phyloP scores from a whole-genome alignment of 2,329 filamentous ascomycete genomes.

The Calonectria hawksworthii region DNA sequence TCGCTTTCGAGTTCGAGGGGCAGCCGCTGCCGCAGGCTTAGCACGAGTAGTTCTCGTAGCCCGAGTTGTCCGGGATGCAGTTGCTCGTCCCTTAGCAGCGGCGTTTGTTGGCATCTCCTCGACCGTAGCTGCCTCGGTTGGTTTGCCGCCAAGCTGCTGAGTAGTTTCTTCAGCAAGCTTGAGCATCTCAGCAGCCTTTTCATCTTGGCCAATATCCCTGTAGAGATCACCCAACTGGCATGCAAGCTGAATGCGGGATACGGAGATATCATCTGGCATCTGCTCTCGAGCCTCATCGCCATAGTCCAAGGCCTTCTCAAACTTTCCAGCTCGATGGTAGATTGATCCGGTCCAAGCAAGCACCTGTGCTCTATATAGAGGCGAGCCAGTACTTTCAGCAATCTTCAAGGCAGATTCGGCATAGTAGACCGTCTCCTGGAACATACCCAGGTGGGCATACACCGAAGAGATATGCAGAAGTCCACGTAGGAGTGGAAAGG shows the following conservation, averaged over 20 bases:
- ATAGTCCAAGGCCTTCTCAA: constrained; percentile 70
- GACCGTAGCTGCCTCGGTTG: constrained; percentile 20
- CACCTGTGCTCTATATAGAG: constrained; percentile 69
- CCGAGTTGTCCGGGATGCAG: constrained; percentile 43
- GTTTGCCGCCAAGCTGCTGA: constrained; percentile 47
- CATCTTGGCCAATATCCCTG: constrained; percentile 61
- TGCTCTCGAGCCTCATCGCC: constrained; percentile 67
- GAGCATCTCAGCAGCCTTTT: constrained; percentile 60
- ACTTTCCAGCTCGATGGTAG: constrained; percentile 70
- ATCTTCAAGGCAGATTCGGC: constrained; percentile 87
- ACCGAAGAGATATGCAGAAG: constrained; percentile 81
- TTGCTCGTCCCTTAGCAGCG: constrained; percentile 33
- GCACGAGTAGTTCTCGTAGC: constrained; percentile 44
- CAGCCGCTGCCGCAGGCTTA: constrained; percentile 34
- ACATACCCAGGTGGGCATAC: constrained; percentile 87
- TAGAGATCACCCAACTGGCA: constrained; percentile 71
- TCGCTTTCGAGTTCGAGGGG: constrained; percentile 37
- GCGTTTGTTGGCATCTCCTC: constrained; percentile 23
- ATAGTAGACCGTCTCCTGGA: constrained; percentile 90
- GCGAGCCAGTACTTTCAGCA: constrained; percentile 76
- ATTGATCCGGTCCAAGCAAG: constrained; percentile 68
- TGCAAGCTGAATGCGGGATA: constrained; percentile 58
- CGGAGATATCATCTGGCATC: constrained; percentile 59
- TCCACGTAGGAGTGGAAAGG: constrained; percentile 79
- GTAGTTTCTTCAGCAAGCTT: constrained; percentile 64